Evolutionary conservation across 805 yeast genomes (phyloP), one percentile per base, ranked within the genome.

Genomic region (Barnettozyma populi): DNA sequence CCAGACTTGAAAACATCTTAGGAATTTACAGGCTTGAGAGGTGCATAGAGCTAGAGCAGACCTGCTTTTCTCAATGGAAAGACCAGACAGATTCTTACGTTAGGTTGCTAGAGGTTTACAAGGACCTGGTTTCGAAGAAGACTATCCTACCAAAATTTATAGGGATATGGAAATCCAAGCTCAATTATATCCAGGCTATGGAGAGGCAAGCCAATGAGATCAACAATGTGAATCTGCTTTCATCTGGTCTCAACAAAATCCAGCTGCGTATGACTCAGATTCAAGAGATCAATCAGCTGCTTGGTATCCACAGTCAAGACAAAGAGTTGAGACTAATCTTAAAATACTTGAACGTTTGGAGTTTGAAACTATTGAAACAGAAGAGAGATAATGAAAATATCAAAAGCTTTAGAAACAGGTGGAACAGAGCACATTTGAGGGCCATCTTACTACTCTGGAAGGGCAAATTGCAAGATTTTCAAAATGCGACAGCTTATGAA

Each of bases 361-460:
- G 64, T 23, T 52, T 69, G 50, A 56, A 59, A 41, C 50, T 57
- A 27, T 51, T 70, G 48, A 69, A 68, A 49, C 50, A 57, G 2
- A 57, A 59, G 32, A 62, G 70, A 46, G 69, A 69, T 47, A 58
- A 64, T 24, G 71, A 66, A 46, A 57, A 62, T 1, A 60, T 67
- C 2, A 57, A 53, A 5, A 53, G 54, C 13, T 69, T 70, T 50
- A 55, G 63, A 37, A 54, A 51, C n/a, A 57, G 75, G 44, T 71
- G 74, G 74, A 58, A 64, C 46, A 60, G 74, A 41, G 74, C 74
- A 1, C 64, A 57, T 23, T 48, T 68, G 23, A 53, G 74, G 44
- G 73, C 71, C 0, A 45, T 70, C 5, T 38, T 71, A 19, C 36
- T 56, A 6, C 46, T 71, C 18, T 71, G 75, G 75, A 64, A 57